These are phyloP conservation scores for Termitomyces sp. DNA, from an alignment of 768 basidiomycete species.

Conservation along the genomic window DNA sequence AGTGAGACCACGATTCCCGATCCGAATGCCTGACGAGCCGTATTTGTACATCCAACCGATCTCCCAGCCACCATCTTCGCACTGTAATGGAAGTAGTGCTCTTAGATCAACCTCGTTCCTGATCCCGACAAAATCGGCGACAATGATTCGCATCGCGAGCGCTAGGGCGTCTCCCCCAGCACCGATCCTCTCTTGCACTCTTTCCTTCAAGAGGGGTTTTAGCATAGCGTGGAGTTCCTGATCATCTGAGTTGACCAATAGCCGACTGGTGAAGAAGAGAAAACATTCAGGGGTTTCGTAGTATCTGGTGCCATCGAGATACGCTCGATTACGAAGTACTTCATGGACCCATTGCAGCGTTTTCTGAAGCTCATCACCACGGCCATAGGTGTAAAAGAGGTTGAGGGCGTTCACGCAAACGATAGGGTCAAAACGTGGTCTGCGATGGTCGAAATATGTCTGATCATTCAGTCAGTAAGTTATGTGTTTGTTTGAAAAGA, in stretches of 20 bases:
- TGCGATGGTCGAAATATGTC: constrained; percentile 51
- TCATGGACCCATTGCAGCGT: constrained; percentile 48
- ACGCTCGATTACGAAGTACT: constrained; percentile 49
- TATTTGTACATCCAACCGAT: constrained; percentile 57
- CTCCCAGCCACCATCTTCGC: constrained; percentile 54
- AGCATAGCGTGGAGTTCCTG: constrained; percentile 32
- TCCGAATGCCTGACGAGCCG: constrained; percentile 41
- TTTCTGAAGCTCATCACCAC: constrained; percentile 38
- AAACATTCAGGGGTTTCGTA: constrained; percentile 51
- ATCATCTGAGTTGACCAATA: constrained; percentile 33
- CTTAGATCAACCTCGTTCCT: constrained; percentile 41
- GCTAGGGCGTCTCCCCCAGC: constrained; percentile 49
- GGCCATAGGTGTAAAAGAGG: constrained; percentile 47
- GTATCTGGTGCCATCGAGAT: constrained; percentile 52
- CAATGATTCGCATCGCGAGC: constrained; percentile 53
- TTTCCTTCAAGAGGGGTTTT: constrained; percentile 38
- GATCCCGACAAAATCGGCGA: constrained; percentile 37
- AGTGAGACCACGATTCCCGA: constrained; percentile 53
- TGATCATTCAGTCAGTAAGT: constrained; percentile 16
- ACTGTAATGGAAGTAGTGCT: constrained; percentile 42
- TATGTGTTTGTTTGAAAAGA: not conserved
- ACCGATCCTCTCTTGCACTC: constrained; percentile 48
- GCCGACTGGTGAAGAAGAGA: constrained; percentile 46
- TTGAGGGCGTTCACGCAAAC: constrained; percentile 49
- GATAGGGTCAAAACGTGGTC: constrained; percentile 51